Conservation (phyloP, 805 yeast genomes). For the Saccharomycopsis sp. region DNA sequence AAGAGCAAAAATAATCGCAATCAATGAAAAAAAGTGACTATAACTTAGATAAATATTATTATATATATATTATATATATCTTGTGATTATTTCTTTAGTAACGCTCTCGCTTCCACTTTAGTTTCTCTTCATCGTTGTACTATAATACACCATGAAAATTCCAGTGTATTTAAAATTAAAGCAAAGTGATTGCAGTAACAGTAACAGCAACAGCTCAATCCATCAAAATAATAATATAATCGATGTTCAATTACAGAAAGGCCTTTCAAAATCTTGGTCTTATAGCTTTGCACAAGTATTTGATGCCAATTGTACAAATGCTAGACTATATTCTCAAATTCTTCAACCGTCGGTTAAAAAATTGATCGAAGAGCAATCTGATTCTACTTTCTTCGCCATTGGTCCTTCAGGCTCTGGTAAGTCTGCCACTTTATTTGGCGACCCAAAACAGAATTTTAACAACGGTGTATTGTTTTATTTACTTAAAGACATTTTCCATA, state of each 20-base stretch:
- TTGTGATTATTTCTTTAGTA: no score
- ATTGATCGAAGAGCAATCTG: conserved; percentile 23
- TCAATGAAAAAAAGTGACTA: no score
- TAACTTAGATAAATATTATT: no score
- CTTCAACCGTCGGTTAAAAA: conserved; percentile 2
- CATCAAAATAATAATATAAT: background rate
- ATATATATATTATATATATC: no score
- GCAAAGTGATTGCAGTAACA: no score
- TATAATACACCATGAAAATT: no score
- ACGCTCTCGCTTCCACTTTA: no score
- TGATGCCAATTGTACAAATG: background rate
- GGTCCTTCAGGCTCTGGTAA: conserved; percentile 54
- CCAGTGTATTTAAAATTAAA: conserved; percentile 13
- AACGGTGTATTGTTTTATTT: conserved; percentile 34
- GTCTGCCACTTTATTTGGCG: conserved; percentile 33
- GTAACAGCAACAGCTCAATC: no score
- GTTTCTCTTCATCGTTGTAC: no score
- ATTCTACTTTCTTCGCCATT: conserved; percentile 39
- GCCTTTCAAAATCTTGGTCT: background rate
- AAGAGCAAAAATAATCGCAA: no score
- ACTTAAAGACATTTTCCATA: conserved; percentile 30
- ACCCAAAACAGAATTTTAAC: conserved; percentile 23
- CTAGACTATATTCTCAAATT: conserved; percentile 1
- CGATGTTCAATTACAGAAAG: background rate
- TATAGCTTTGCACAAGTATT: conserved; percentile 9